phyloP scores from a whole-genome alignment of 1,284 basidiomycete species.

The Leccinum variabile region DNA sequence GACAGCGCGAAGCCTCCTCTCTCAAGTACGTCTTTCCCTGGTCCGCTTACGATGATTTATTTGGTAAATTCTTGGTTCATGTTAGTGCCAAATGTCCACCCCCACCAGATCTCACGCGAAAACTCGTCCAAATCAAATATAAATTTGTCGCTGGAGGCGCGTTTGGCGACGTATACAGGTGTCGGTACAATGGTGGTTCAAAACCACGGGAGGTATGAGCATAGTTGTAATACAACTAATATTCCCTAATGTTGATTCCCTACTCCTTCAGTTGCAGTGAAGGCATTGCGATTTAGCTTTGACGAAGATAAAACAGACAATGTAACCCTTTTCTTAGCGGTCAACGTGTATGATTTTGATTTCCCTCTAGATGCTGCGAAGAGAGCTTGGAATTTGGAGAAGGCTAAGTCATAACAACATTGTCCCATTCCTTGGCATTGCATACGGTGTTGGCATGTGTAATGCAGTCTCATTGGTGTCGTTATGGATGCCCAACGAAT shows the following conservation, averaged over 20 bases:
- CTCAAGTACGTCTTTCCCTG: background rate
- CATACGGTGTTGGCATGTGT: constrained; percentile 13
- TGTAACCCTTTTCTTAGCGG: background rate
- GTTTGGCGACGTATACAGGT: constrained; percentile 10
- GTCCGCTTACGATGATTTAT: no score
- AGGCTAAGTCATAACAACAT: constrained; percentile 8
- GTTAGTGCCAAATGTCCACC: background rate
- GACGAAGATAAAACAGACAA: background rate
- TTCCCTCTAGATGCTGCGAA: background rate
- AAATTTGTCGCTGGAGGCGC: constrained; percentile 2
- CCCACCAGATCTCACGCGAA: background rate
- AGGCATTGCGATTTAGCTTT: constrained; percentile 8
- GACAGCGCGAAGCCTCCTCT: background rate
- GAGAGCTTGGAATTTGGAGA: constrained; percentile 15
- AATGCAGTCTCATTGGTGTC: constrained; percentile 13
- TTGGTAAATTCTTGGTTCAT: background rate
- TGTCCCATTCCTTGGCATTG: constrained; percentile 5
- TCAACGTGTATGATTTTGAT: background rate
- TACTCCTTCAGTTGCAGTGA: no score
- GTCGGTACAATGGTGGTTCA: background rate
- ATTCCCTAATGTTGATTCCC: background rate
- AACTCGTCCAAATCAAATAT: background rate
- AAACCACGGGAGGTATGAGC: constrained; percentile 2
- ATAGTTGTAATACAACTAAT: no score
- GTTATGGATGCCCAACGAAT: constrained; percentile 9